Conservation (phyloP, 306 rosid species). For the Hippophae tibetana region DNA sequence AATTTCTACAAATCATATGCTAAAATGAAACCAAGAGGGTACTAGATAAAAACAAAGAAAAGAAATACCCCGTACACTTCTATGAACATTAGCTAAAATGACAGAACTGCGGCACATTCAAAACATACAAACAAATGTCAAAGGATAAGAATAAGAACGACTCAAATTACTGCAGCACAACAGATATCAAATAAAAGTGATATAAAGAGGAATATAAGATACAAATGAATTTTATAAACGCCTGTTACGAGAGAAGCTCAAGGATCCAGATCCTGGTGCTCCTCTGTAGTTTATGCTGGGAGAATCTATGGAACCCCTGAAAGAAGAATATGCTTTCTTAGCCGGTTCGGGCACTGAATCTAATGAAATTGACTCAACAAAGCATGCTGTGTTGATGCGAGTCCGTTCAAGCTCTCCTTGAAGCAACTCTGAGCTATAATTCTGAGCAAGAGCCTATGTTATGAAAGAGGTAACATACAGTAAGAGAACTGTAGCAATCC, state of each 20-base stretch:
- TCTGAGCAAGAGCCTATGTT: conserved; percentile 84
- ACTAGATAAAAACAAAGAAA: too few species aligned
- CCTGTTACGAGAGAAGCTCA: conserved; percentile 58
- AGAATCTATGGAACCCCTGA: conserved; percentile 55
- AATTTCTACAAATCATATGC: too few species aligned
- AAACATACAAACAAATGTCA: too few species aligned
- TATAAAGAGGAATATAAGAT: too few species aligned
- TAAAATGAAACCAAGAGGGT: too few species aligned
- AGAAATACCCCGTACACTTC: too few species aligned
- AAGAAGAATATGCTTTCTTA: conserved; percentile 59
- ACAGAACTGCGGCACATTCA: too few species aligned
- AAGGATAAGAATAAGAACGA: too few species aligned
- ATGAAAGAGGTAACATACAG: not conserved
- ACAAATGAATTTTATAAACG: conserved; percentile 10
- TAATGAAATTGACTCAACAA: conserved; percentile 65
- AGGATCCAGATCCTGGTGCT: conserved; percentile 44
- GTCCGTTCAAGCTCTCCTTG: conserved; percentile 89
- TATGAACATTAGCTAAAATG: too few species aligned
- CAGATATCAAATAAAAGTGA: too few species aligned
- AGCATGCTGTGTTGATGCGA: conserved; percentile 92
- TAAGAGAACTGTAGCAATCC: not conserved
- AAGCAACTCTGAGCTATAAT: conserved; percentile 77
- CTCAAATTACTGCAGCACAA: too few species aligned
- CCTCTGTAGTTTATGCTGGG: conserved; percentile 49
- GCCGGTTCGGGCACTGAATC: conserved; percentile 68